Evolutionary conservation across 1,284 basidiomycete genomes (phyloP).

Genomic region (Blastosporella zonata): DNA sequence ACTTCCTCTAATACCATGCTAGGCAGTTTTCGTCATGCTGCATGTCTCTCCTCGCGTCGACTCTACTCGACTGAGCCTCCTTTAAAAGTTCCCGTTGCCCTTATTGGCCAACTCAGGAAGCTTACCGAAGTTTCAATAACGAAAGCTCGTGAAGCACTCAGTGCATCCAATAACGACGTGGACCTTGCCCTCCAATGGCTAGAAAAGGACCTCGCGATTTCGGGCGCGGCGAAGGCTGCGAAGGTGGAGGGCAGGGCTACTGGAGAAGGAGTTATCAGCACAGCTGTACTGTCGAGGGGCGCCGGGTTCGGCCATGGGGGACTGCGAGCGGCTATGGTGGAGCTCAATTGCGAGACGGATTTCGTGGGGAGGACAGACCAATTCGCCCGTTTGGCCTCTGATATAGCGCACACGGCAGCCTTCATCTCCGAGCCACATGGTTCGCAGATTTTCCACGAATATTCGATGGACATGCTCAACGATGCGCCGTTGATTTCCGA

Average conservation of each 20-base stretch:
- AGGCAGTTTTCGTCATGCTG: conserved; percentile 19
- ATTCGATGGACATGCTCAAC: conserved; percentile 52
- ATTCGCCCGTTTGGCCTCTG: conserved; percentile 74
- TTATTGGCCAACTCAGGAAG: conserved; percentile 86
- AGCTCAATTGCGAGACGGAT: conserved; percentile 96
- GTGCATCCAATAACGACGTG: conserved; percentile 73
- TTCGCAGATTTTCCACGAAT: conserved; percentile 38
- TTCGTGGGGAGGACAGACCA: conserved; percentile 90
- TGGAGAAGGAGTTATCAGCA: conserved; percentile 77
- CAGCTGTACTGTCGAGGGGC: conserved; percentile 62
- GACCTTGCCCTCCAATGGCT: conserved; percentile 79
- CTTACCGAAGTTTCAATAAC: conserved; percentile 77
- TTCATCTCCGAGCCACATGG: conserved; percentile 60
- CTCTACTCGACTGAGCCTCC: conserved; percentile 34
- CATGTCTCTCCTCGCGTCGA: conserved; percentile 21
- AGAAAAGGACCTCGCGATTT: conserved; percentile 64
- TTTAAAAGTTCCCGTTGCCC: conserved; percentile 57
- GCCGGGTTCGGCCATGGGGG: conserved; percentile 46
- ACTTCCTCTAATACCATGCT: conserved; percentile 22
- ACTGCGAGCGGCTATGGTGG: conserved; percentile 82
- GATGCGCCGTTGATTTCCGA: conserved; percentile 68
- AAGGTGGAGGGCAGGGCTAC: conserved; percentile 78
- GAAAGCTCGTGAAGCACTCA: conserved; percentile 87
- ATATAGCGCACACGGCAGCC: conserved; percentile 87
- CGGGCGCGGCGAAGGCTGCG: conserved; percentile 78